These are phyloP conservation scores for Saururus chinensis DNA, from an alignment of 164 flowering plant genomes.

Conservation along the genomic window DNA sequence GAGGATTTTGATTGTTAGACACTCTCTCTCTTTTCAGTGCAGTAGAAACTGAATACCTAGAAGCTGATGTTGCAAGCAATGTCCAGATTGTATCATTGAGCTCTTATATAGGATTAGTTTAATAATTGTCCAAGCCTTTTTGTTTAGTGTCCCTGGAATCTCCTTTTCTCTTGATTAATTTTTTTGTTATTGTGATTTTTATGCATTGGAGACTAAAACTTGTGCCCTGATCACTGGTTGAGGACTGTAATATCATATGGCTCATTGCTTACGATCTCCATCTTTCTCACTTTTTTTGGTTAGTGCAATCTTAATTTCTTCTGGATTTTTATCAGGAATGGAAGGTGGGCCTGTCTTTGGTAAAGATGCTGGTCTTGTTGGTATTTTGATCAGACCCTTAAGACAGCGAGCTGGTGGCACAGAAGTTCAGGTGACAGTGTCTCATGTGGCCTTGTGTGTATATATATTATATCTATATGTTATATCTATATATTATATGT, in stretches of 20 bases:
- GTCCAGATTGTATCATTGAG: too few relatives aligned
- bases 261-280: neutral
- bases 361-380: slow-evolving; percentile 43
- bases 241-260: too few relatives aligned
- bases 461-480: too few relatives aligned
- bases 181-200: too few relatives aligned
- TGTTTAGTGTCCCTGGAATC: too few relatives aligned
- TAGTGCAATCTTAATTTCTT: slow-evolving; percentile 12
- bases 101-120: too few relatives aligned
- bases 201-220: too few relatives aligned
- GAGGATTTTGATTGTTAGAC: neutral
- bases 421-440: slow-evolving; percentile 70
- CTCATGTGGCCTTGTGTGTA: neutral
- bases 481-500: neutral
- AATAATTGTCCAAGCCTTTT: too few relatives aligned
- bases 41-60: too few relatives aligned
- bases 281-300: neutral
- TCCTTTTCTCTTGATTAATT: too few relatives aligned
- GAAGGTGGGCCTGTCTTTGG: slow-evolving; percentile 92
- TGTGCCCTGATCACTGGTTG: too few relatives aligned
- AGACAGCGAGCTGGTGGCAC: slow-evolving; percentile 68
- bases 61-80: too few relatives aligned
- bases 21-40: slow-evolving; percentile 1
- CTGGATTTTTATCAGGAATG: slow-evolving; percentile 48
- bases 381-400: slow-evolving; percentile 66